phyloP scores from a whole-genome alignment of 2,329 filamentous ascomycete species.

The Colletotrichum limetticola region DNA sequence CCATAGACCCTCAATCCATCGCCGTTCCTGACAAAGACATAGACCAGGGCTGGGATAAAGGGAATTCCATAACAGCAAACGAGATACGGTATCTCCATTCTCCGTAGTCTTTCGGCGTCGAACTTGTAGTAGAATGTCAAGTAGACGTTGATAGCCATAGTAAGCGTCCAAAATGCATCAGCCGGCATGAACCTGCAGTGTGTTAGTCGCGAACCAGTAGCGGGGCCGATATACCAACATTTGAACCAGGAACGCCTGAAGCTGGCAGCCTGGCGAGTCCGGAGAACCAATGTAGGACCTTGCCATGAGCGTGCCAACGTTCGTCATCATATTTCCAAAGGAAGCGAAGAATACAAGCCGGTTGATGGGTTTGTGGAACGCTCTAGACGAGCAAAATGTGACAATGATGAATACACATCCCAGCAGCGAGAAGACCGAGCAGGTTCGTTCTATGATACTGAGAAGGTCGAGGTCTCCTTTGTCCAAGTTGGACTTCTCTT shows the following conservation, averaged over 20 bases:
- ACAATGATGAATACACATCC: constrained; percentile 78
- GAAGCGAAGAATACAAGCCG: constrained; percentile 86
- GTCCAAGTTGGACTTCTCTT: constrained; percentile 13
- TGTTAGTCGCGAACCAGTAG: not conserved
- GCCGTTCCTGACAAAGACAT: constrained; percentile 69
- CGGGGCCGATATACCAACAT: constrained; percentile 69
- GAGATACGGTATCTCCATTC: constrained; percentile 78
- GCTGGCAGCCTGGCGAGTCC: constrained; percentile 69
- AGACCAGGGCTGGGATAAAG: constrained; percentile 74
- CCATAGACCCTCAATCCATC: constrained; percentile 73
- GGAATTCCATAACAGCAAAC: constrained; percentile 78
- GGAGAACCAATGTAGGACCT: constrained; percentile 64
- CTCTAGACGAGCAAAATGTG: constrained; percentile 74
- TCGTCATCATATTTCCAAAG: constrained; percentile 82
- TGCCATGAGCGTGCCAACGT: constrained; percentile 80
- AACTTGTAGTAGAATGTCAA: constrained; percentile 83
- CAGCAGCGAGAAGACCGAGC: constrained; percentile 76
- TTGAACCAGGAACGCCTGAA: constrained; percentile 84
- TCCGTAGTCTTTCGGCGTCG: constrained; percentile 70
- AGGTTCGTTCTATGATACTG: constrained; percentile 71
- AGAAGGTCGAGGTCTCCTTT: constrained; percentile 63
- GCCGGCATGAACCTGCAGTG: constrained; percentile 78
- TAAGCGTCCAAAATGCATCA: constrained; percentile 80
- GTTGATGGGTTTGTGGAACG: constrained; percentile 89
- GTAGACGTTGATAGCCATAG: constrained; percentile 88